Percentiles rank a stretch among this genome's conserved stretches.
Evolutionary conservation across 768 basidiomycete species (phyloP).

Genomic region (Macrolepiota fuliginosa): DNA sequence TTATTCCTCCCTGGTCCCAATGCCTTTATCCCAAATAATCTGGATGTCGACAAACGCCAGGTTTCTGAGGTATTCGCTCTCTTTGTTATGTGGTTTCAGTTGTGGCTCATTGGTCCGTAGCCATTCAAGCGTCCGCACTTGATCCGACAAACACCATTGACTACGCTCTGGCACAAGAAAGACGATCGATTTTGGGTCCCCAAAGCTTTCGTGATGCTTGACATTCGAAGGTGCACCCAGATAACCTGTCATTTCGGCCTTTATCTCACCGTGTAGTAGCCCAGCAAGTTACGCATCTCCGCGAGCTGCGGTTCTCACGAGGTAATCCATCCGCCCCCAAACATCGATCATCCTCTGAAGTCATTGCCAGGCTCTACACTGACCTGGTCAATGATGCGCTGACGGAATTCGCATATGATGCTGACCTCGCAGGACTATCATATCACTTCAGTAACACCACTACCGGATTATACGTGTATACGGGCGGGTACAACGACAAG

Average conservation of each 20-base stretch:
- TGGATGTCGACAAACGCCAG: constrained; percentile 79
- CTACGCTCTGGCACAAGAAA: constrained; percentile 93
- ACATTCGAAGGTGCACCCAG: constrained; percentile 63
- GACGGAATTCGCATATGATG: constrained; percentile 89
- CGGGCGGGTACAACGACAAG: constrained; percentile 93
- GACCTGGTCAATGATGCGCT: constrained; percentile 88
- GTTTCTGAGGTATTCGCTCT: constrained; percentile 50
- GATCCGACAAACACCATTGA: constrained; percentile 67
- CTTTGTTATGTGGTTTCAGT: not conserved
- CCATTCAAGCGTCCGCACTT: constrained; percentile 73
- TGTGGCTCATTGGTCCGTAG: constrained; percentile 35
- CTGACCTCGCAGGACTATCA: constrained; percentile 83
- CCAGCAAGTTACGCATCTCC: constrained; percentile 61
- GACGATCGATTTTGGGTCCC: constrained; percentile 98
- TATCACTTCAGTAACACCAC: constrained; percentile 65
- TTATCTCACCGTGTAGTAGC: constrained; percentile 29
- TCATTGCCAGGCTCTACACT: constrained; percentile 60
- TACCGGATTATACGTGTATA: constrained; percentile 63
- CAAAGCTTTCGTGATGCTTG: constrained; percentile 74
- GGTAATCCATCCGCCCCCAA: constrained; percentile 35
- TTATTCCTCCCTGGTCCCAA: constrained; percentile 83
- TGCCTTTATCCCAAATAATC: constrained; percentile 84
- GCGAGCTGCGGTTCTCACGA: constrained; percentile 68
- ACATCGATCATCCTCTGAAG: not conserved
- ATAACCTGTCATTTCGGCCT: not conserved